phyloP scores from a whole-genome alignment of 2,329 filamentous ascomycete species.

The Fusarium brevicatenulatum region DNA sequence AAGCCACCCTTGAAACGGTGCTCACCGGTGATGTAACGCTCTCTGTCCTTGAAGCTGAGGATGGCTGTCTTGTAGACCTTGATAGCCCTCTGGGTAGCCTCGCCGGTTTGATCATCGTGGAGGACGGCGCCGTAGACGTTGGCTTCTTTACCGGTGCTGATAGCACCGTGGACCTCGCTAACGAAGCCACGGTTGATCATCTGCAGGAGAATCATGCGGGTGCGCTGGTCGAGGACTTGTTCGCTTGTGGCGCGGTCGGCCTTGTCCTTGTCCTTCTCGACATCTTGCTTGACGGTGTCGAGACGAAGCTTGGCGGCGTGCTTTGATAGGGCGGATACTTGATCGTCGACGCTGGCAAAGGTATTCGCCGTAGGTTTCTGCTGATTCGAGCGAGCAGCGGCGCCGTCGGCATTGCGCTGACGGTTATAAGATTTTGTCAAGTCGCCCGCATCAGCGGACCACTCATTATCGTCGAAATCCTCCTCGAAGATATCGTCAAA shows the following conservation, averaged over 20 bases:
- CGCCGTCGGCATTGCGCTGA: conserved; percentile 69
- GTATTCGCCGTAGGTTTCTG: conserved; percentile 86
- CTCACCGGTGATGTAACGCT: conserved; percentile 95
- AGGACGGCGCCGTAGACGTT: conserved; percentile 95
- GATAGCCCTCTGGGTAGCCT: conserved; percentile 81
- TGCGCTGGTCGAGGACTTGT: conserved; percentile 92
- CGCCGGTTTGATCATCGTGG: conserved; percentile 62
- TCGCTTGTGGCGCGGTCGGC: conserved; percentile 93
- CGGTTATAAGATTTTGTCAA: conserved; percentile 90
- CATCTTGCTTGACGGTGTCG: conserved; percentile 67
- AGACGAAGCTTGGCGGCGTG: conserved; percentile 89
- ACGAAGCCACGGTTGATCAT: conserved; percentile 94
- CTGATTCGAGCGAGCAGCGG: conserved; percentile 74
- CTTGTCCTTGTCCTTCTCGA: conserved; percentile 79
- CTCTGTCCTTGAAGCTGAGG: conserved; percentile 95
- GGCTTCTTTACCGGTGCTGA: conserved; percentile 97
- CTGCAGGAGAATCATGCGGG: conserved; percentile 93
- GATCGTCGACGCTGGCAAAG: conserved; percentile 82
- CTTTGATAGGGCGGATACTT: conserved; percentile 83
- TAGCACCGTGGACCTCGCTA: conserved; percentile 90
- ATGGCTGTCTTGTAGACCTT: conserved; percentile 99
- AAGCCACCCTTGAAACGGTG: conserved; percentile 90
- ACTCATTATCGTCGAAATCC: conserved; percentile 72
- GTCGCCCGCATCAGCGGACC: conserved; percentile 69
- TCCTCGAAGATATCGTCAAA: conserved; percentile 50